phyloP scores from a whole-genome alignment of 495 filamentous ascomycete genomes.

The Aspergillus mulundensis region DNA sequence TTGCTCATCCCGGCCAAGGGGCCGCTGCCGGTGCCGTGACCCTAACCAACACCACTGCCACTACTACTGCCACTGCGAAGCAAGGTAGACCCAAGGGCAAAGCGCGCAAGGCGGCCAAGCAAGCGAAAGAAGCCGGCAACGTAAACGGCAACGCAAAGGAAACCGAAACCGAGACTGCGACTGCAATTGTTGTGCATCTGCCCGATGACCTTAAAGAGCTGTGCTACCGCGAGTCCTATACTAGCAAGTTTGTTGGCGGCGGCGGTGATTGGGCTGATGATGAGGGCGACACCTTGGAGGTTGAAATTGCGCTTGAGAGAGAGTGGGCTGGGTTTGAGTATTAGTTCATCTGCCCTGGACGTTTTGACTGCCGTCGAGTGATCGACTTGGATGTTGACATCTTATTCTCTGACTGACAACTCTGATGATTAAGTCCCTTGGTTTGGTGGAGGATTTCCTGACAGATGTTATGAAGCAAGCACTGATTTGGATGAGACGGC shows the following conservation, averaged over 20 bases:
- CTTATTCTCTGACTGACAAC: background rate
- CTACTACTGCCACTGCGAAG: background rate
- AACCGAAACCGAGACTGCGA: background rate
- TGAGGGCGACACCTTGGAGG: background rate
- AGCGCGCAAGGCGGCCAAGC: background rate
- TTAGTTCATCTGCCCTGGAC: background rate
- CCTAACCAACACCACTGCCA: background rate
- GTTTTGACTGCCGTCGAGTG: background rate
- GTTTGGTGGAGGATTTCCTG: background rate
- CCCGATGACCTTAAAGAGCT: slow-evolving; percentile 5
- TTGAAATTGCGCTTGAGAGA: slow-evolving; percentile 3
- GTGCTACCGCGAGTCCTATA: slow-evolving; percentile 10
- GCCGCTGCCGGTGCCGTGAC: background rate
- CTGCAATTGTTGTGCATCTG: background rate
- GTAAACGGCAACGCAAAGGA: background rate
- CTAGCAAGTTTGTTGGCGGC: background rate
- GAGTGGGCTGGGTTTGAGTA: slow-evolving; percentile 1
- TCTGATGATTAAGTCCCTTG: background rate
- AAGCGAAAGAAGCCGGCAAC: background rate
- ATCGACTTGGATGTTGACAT: background rate
- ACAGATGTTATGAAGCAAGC: background rate
- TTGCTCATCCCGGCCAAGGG: background rate
- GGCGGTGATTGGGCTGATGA: background rate
- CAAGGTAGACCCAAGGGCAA: background rate
- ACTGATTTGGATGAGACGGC: background rate